Evolutionary conservation across 176 grass and related monocot genomes (phyloP).

Genomic region (Musa troglodytarum): DNA sequence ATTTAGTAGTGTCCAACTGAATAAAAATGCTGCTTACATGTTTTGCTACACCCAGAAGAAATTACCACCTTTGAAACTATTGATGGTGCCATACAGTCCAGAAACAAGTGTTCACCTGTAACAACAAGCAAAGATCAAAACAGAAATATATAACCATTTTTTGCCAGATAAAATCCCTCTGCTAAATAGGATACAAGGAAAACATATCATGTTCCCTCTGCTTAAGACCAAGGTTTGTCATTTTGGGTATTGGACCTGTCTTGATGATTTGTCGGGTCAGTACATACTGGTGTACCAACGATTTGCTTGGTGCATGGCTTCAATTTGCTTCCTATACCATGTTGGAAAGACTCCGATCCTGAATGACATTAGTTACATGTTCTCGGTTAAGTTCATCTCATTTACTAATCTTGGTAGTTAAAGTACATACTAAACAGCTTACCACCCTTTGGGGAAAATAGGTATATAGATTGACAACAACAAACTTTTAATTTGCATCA

Average conservation of each 20-base stretch:
- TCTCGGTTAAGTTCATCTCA: constrained; percentile 47
- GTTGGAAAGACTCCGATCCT: constrained; percentile 95
- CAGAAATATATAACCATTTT: not conserved
- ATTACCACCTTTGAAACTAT: constrained; percentile 73
- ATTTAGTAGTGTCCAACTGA: not conserved
- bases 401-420: constrained; percentile 30
- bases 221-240: not conserved
- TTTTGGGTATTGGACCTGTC: no score
- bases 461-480: constrained; percentile 23
- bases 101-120: constrained; percentile 72
- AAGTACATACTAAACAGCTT: constrained; percentile 37
- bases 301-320: constrained; percentile 20
- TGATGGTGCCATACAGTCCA: constrained; percentile 52
- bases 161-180: not conserved
- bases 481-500: constrained; percentile 20
- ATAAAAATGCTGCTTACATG: constrained; percentile 51
- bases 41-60: constrained; percentile 60
- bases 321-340: constrained; percentile 95
- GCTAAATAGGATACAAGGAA: not conserved
- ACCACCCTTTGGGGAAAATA: constrained; percentile 11
- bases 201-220: not conserved
- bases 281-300: no score
- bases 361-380: constrained; percentile 69
- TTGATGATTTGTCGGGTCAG: no score
- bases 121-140: constrained; percentile 22